phyloP scores from a whole-genome alignment of 805 yeast genomes.

The Vanderwaltozyma yarrowii region DNA sequence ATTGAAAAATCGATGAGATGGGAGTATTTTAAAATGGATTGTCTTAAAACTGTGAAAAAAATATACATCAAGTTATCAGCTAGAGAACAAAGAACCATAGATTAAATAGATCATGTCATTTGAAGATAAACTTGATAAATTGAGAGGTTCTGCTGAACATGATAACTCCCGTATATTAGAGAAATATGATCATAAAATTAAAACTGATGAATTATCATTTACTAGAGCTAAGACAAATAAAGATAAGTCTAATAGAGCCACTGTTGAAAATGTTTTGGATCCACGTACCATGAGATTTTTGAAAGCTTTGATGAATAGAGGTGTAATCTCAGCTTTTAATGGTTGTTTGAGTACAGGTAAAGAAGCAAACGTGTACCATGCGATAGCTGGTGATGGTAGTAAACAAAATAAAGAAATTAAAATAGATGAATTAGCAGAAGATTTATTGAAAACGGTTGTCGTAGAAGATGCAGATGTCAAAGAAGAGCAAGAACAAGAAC shows the following conservation, averaged over 20 bases:
- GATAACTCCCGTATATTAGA: conserved; percentile 44
- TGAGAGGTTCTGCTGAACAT: conserved; percentile 17
- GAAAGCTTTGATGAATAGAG: conserved; percentile 71
- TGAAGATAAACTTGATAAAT: conserved; percentile 15
- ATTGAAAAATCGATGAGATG: conserved; percentile 4
- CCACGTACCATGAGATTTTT: conserved; percentile 85
- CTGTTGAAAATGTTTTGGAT: conserved; percentile 93
- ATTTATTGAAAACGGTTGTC: neutral
- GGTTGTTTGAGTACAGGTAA: conserved; percentile 96
- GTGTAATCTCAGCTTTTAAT: conserved; percentile 72
- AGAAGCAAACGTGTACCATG: conserved; percentile 97
- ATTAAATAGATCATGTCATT: conserved; percentile 9
- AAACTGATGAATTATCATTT: conserved; percentile 46
- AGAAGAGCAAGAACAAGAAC: neutral
- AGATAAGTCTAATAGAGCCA: conserved; percentile 89
- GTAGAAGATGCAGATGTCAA: neutral
- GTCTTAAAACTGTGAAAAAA: no score
- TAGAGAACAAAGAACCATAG: neutral
- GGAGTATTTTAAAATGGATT: neutral
- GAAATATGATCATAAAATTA: conserved; percentile 56
- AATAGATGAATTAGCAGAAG: neutral
- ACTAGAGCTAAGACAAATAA: conserved; percentile 51
- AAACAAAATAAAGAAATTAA: neutral
- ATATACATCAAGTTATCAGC: no score
- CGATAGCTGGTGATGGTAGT: conserved; percentile 31